A percentile compares a stretch with the other conserved stretches of the same genome.
Conservation (phyloP, 352 stramenopile genomes). For the Thalassiosira exigua region DNA sequence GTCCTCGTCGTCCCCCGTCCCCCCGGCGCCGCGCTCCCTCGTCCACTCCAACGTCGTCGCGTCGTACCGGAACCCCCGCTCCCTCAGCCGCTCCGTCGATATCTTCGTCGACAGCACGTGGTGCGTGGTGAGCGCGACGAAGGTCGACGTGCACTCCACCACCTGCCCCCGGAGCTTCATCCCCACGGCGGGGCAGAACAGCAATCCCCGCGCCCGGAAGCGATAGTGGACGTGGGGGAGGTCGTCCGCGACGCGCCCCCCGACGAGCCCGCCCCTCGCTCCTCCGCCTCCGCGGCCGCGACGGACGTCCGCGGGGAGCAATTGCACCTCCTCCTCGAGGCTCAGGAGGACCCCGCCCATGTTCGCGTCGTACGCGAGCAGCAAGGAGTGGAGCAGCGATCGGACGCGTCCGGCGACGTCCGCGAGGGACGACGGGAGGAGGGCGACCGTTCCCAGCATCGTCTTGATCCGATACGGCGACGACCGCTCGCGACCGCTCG, state of each 20-base stretch:
- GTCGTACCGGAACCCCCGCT: slow-evolving; percentile 59
- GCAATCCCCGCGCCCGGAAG: slow-evolving; percentile 46
- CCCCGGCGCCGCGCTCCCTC: slow-evolving; percentile 33
- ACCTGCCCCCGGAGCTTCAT: slow-evolving; percentile 65
- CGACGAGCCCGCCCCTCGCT: slow-evolving; percentile 18
- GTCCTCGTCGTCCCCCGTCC: slow-evolving; percentile 5
- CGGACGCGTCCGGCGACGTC: slow-evolving; percentile 39
- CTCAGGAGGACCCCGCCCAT: slow-evolving; percentile 58
- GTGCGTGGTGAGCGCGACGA: slow-evolving; percentile 58
- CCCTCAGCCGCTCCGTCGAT: slow-evolving; percentile 53
- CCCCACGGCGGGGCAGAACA: slow-evolving; percentile 50
- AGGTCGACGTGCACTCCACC: slow-evolving; percentile 57
- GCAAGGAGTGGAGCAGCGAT: slow-evolving; percentile 46
- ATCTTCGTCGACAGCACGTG: slow-evolving; percentile 63
- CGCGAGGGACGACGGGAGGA: slow-evolving; percentile 47
- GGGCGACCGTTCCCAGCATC: slow-evolving; percentile 49
- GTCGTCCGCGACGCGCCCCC: slow-evolving; percentile 57
- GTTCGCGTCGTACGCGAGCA: slow-evolving; percentile 57
- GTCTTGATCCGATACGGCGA: slow-evolving; percentile 59
- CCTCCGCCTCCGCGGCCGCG: neutral
- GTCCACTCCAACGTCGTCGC: slow-evolving; percentile 47
- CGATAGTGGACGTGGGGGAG: slow-evolving; percentile 56
- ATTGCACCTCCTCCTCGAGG: slow-evolving; percentile 43
- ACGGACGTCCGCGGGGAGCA: slow-evolving; percentile 34
- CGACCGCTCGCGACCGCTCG: no score